phyloP scores from a whole-genome alignment of 2,329 filamentous ascomycete species.

The Chrysoporthe deuterocubensis region DNA sequence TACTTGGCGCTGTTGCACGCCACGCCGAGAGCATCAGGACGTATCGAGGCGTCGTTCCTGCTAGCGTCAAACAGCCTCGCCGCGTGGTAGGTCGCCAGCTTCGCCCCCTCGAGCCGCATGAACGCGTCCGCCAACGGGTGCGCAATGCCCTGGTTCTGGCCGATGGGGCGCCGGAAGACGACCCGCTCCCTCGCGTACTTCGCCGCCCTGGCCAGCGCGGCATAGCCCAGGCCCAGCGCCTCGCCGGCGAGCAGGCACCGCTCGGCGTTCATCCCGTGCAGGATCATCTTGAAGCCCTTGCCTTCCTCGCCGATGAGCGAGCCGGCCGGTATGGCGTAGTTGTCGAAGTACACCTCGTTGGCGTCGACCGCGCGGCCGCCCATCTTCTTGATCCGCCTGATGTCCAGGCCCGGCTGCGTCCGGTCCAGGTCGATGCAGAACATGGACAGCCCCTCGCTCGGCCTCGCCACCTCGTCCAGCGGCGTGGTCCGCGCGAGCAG shows the following conservation, averaged over 20 bases:
- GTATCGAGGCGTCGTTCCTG: constrained; percentile 53
- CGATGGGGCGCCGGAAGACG: constrained; percentile 68
- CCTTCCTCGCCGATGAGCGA: constrained; percentile 73
- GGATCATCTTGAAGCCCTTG: constrained; percentile 77
- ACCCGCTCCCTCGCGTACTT: constrained; percentile 69
- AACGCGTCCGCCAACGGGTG: constrained; percentile 69
- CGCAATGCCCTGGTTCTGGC: constrained; percentile 67
- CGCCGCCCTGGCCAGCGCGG: constrained; percentile 64
- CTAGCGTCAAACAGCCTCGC: constrained; percentile 64
- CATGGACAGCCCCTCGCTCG: constrained; percentile 76
- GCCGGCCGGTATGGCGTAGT: constrained; percentile 68
- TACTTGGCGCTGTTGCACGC: constrained; percentile 75
- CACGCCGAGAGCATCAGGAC: constrained; percentile 62
- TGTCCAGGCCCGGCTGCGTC: constrained; percentile 59
- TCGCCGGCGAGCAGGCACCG: constrained; percentile 77
- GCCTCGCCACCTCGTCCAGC: constrained; percentile 67
- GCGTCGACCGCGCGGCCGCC: constrained; percentile 81
- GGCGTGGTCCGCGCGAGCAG: constrained; percentile 77
- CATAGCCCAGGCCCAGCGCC: constrained; percentile 79
- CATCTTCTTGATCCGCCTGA: constrained; percentile 83
- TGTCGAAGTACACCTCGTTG: constrained; percentile 87
- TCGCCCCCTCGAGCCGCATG: constrained; percentile 67
- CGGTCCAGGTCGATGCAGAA: constrained; percentile 81
- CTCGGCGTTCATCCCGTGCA: constrained; percentile 82
- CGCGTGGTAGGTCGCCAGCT: constrained; percentile 68